Base-by-base conservation (phyloP, 148 eudicot species). In the Rhododendron henanense region DNA sequence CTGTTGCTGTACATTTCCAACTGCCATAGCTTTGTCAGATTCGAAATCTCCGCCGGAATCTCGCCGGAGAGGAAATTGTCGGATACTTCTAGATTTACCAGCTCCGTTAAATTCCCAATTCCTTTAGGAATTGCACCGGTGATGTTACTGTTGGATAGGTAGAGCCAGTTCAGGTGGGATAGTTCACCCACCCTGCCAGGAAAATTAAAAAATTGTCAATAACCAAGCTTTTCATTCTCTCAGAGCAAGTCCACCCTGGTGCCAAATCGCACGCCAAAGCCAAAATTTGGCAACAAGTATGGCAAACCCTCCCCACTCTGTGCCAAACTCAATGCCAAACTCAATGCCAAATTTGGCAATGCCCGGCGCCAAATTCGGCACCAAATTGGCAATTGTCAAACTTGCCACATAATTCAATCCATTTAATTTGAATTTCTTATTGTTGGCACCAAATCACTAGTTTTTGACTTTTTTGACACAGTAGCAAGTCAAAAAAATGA, bases 121-220 rank as follows among this genome's bases (percentile, higher is more conserved):
- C 47, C 92, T 0, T 88, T 79, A 0, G 96, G 94, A 65, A 96
- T 94, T 33, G 78, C 16, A 6, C 99, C 99, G 1, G 87, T 85
- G 4, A 96, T 90, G 76, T 92, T 95, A 19, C 96, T 93, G 80
- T 94, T 95, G 1, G 98, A 79, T 82, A 96, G 67, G 87, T 96
- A 96, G 0, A 96, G 84, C 93, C 90, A 89, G 16, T 78, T 89
- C 77, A 96, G 85, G n/a, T 83, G 83, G 53, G 81, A 85, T 0
- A 93, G 87, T 59, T 79, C 59, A 4, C 88, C 48, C 25, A 96
- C 51, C 78, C 73, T 67, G 73, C 13, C 31, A 65, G 31, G 73
- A 67, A 63, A 63, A 63, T 23, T 3, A 67, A n/a, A 6, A 61
- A 63, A n/a, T 23, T 67, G 33, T 67, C 15, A 67, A 63, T 8